phyloP scores from a whole-genome alignment of 2,329 filamentous ascomycete species.

The Penicillium sp. region DNA sequence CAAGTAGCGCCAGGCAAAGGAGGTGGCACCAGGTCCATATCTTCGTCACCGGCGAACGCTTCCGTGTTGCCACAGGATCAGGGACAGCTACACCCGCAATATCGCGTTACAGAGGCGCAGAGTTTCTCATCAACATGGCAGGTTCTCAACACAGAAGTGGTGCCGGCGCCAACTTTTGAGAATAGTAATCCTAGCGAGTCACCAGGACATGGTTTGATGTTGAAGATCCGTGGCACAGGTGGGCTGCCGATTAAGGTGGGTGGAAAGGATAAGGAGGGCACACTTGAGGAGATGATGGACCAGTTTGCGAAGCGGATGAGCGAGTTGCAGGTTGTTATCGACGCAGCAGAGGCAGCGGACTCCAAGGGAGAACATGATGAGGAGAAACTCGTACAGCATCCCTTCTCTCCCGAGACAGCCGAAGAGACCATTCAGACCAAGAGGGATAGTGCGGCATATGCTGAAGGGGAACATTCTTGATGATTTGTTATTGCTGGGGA shows the following conservation, averaged over 20 bases:
- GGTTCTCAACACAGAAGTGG: conserved; percentile 53
- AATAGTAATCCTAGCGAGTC: conserved; percentile 50
- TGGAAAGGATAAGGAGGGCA: conserved; percentile 21
- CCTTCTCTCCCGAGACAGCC: neutral
- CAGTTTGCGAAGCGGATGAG: conserved; percentile 44
- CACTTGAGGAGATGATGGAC: conserved; percentile 47
- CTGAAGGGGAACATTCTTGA: neutral
- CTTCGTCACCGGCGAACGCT: conserved; percentile 21
- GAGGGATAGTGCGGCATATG: neutral
- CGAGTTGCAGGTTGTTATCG: conserved; percentile 43
- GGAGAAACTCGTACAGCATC: neutral
- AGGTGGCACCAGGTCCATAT: conserved; percentile 17
- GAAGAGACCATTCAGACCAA: neutral
- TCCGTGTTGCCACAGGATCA: conserved; percentile 2
- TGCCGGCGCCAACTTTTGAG: conserved; percentile 62
- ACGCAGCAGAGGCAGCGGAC: conserved; percentile 24
- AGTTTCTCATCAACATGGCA: conserved; percentile 75
- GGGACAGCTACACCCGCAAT: conserved; percentile 23
- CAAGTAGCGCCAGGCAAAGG: neutral
- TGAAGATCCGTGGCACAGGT: conserved; percentile 43
- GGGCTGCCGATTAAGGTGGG: conserved; percentile 25
- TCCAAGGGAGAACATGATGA: neutral
- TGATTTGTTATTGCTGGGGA: neutral
- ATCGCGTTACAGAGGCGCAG: conserved; percentile 63
- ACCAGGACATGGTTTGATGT: conserved; percentile 47